Evolutionary conservation across 225 moss, liverwort and hornwort genomes (phyloP).

Genomic region (Anthoceros angustus): DNA sequence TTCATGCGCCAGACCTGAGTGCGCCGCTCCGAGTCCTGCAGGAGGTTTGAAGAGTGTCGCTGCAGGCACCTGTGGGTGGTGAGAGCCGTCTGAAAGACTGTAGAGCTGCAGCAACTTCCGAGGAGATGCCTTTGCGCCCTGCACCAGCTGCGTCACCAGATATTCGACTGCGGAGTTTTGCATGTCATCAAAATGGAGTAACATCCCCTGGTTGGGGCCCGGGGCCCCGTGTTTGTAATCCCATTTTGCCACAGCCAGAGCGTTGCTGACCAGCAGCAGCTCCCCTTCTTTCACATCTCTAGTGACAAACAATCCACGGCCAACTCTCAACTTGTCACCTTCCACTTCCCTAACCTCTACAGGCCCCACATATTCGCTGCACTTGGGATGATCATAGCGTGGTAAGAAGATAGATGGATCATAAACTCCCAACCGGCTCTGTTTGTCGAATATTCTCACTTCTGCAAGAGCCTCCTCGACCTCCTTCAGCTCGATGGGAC

Average conservation of each 20-base stretch:
- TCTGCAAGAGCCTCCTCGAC: neutral
- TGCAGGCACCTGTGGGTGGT: neutral
- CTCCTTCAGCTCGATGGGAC: neutral
- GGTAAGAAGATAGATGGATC: no score
- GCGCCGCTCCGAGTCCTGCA: no score
- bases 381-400: constrained; percentile 22
- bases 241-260: constrained; percentile 36
- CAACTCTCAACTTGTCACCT: constrained; percentile 11
- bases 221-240: constrained; percentile 13
- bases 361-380: constrained; percentile 64
- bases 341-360: constrained; percentile 39
- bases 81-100: neutral
- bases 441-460: no score
- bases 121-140: neutral
- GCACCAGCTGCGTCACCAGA: constrained; percentile 1
- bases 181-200: no score
- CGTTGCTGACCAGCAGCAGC: constrained; percentile 68
- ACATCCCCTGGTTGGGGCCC: neutral
- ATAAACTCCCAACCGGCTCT: neutral
- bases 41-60: neutral
- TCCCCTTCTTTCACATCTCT: constrained; percentile 59
- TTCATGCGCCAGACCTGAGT: neutral
- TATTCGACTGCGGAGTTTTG: no score
- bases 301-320: constrained; percentile 58
- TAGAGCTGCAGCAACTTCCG: neutral